Percentiles rank a stretch among this genome's conserved stretches.
phyloP scores from a whole-genome alignment of 106 monocot genomes.

The Allium sativum region DNA sequence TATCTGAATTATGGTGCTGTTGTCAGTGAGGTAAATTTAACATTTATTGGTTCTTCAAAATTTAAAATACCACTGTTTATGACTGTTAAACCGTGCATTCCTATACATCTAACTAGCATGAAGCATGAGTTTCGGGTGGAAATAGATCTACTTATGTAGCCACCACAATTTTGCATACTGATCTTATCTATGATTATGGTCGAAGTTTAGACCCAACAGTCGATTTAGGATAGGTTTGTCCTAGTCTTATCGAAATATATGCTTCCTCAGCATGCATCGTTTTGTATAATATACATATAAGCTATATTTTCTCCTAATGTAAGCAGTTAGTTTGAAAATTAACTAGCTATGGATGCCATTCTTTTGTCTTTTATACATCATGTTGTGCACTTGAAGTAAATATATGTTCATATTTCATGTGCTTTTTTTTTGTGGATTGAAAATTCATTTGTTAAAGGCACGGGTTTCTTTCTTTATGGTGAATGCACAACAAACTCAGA shows the following conservation, averaged over 20 bases:
- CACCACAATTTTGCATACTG: too few species aligned
- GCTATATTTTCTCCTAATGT: not conserved
- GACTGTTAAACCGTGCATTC: not conserved
- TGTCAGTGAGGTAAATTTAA: too few species aligned
- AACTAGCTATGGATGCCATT: not conserved
- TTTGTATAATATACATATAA: not conserved
- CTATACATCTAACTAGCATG: not conserved
- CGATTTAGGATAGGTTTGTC: too few species aligned
- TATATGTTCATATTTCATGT: too few species aligned
- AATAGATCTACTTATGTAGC: too few species aligned
- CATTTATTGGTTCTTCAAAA: not conserved
- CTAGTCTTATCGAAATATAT: not conserved
- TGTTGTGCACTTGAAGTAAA: not conserved
- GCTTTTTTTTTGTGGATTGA: slow-evolving; percentile 44
- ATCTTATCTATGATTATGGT: too few species aligned
- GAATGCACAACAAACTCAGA: slow-evolving; percentile 60
- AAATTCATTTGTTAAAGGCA: slow-evolving; percentile 83
- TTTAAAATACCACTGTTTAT: not conserved
- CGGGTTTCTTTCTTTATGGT: slow-evolving; percentile 65
- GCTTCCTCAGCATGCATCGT: not conserved
- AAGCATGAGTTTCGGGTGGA: slow-evolving; percentile 13
- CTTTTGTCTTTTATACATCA: not conserved
- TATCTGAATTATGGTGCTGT: too few species aligned
- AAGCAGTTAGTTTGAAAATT: not conserved
- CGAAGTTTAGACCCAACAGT: too few species aligned